phyloP scores from a whole-genome alignment of 2,329 filamentous ascomycete species.

The Penicillium crustosum region DNA sequence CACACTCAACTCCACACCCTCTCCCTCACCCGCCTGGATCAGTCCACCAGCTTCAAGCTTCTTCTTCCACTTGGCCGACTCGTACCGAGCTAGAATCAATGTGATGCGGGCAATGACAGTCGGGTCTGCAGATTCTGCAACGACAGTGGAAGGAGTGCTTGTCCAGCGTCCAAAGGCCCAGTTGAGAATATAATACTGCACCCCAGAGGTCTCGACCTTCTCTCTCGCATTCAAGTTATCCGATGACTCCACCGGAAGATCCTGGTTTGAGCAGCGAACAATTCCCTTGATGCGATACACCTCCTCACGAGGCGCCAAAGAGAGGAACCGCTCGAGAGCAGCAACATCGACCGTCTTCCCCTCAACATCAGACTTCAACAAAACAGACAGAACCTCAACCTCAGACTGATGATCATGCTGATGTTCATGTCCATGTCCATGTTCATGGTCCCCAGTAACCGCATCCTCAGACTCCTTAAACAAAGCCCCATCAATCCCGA shows the following conservation, averaged over 20 bases:
- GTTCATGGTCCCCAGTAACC: conserved; percentile 35
- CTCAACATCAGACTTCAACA: conserved; percentile 52
- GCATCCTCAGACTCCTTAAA: conserved; percentile 41
- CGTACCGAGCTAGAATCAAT: conserved; percentile 49
- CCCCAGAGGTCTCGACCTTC: conserved; percentile 32
- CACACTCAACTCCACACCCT: conserved; percentile 32
- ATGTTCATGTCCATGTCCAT: conserved; percentile 29
- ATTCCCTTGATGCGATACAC: conserved; percentile 90
- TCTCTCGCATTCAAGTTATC: conserved; percentile 37
- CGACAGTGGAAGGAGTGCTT: conserved; percentile 63
- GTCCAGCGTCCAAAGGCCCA: conserved; percentile 98
- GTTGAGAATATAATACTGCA: conserved; percentile 79
- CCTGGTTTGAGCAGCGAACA: conserved; percentile 46
- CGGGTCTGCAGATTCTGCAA: conserved; percentile 33
- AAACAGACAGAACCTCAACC: conserved; percentile 87
- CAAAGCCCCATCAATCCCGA: conserved; percentile 84
- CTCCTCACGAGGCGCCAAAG: conserved; percentile 81
- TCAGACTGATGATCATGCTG: conserved; percentile 69
- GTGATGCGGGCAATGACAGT: conserved; percentile 44
- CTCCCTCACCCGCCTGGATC: conserved; percentile 29
- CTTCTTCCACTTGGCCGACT: conserved; percentile 51
- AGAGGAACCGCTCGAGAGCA: conserved; percentile 66
- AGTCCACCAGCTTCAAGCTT: conserved; percentile 45
- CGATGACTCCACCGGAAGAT: conserved; percentile 49
- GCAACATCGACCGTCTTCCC: conserved; percentile 54